These are phyloP conservation scores for Penicillium fimorum DNA, from an alignment of 495 filamentous ascomycete genomes.

Conservation along the genomic window DNA sequence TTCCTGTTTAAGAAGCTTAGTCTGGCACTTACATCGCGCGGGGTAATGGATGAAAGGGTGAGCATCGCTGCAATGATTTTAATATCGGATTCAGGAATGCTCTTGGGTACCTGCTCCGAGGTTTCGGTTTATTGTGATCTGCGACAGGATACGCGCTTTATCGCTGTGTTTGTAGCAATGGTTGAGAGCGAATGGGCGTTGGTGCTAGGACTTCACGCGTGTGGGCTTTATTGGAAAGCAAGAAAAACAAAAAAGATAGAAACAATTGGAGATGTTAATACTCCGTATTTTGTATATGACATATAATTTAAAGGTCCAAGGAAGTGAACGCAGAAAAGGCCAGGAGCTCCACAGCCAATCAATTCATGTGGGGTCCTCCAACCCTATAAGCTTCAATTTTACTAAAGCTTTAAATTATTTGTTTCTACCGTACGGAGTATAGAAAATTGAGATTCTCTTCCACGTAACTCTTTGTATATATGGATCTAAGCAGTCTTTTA, in stretches of 20 bases:
- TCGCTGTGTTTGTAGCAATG: not conserved
- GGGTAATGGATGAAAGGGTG: constrained; percentile 68
- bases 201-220: not conserved
- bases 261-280: not conserved
- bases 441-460: not conserved
- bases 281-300: not conserved
- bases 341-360: constrained; percentile 16
- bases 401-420: too few species aligned
- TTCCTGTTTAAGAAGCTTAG: constrained; percentile 1
- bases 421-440: too few species aligned
- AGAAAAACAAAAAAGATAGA: not conserved
- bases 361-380: not conserved
- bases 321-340: constrained; percentile 12
- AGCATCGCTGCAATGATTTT: constrained; percentile 50
- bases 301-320: not conserved
- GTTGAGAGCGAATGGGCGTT: not conserved
- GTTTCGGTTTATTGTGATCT: not conserved
- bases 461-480: not conserved
- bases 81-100: not conserved
- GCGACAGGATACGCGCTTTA: not conserved
- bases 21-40: constrained; percentile 61
- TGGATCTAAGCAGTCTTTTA: not conserved
- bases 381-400: not conserved
- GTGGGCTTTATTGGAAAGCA: not conserved
- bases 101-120: not conserved